Evolutionary conservation across 2,329 filamentous ascomycete species (phyloP), one percentile per base, ranked within the genome.

Genomic region (Sporothrix brasiliensis): DNA sequence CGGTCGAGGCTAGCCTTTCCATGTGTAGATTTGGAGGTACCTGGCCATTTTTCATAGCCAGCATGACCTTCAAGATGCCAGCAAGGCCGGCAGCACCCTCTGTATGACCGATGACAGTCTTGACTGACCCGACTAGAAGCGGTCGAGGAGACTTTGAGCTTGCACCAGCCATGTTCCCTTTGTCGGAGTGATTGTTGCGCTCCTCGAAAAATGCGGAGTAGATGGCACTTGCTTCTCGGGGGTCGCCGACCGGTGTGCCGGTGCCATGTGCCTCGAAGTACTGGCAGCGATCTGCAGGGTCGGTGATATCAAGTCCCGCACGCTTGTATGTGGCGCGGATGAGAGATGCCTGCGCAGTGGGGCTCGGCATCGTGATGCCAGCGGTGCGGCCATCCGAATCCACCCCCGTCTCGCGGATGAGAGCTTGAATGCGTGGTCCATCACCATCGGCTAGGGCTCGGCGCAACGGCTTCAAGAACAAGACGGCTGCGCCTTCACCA

Each of bases 171-270:
- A 19, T 10, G 13, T 21, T 11, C 30, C n/a, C 3, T 4, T 2
- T 2, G 4, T 58, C 27, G n/a, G 16, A 2, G 2, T 67, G 39
- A 30, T 65, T 27, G 24, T 30, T 4, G 4, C 44, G 27, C 7
- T 13, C 24, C 9, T 71, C 74, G 53, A 82, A 82, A 72, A 83
- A 83, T 1, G 81, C 80, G 7, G 78, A 71, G 21, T 79, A 73
- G 24, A 84, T 83, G 3, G 82, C 83, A 0, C 75, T 74, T 1
- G 82, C 81, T 72, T 84, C 82, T 4, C 77, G 76, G 0, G 82
- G 72, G 44, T 74, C 73, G 2, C 73, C 73, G 0, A 74, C 77
- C 3, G 71, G 69, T 4, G 77, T 79, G 3, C 76, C 77, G 0
- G 79, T 80, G 16, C 83, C 83, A 68, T 84, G 83, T 2, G 66